phyloP scores from a whole-genome alignment of 2,329 filamentous ascomycete genomes.

The Colletotrichum noveboracense region DNA sequence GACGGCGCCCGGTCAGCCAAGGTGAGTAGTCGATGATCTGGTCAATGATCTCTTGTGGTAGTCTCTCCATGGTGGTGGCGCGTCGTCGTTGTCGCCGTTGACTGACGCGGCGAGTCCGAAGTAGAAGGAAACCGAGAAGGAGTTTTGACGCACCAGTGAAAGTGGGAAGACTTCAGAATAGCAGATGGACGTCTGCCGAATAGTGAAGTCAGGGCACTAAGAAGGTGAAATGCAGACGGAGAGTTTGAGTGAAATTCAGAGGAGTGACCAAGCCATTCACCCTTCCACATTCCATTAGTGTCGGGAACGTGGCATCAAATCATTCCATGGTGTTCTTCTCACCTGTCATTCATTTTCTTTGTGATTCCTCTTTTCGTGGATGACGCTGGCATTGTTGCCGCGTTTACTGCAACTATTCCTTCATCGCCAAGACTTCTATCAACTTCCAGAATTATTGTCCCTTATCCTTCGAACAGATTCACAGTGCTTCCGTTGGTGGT shows the following conservation, averaged over 20 bases:
- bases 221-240: neutral
- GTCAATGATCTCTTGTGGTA: neutral
- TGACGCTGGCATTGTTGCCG: neutral
- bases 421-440: neutral
- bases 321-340: neutral
- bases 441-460: neutral
- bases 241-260: neutral
- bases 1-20: neutral
- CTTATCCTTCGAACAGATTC: neutral
- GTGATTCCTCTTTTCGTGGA: neutral
- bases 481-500: neutral
- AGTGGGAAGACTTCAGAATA: neutral
- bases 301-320: neutral
- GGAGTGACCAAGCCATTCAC: neutral
- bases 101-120: neutral
- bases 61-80: neutral
- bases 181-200: neutral
- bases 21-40: neutral
- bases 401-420: neutral
- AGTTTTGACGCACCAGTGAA: neutral
- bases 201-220: neutral
- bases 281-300: neutral
- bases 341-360: neutral
- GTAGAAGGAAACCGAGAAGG: neutral
- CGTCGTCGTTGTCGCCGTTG: no score